Evolutionary conservation across 345 rosid genomes (phyloP), one percentile per base, ranked within the genome.

Genomic region (Citrus medica): DNA sequence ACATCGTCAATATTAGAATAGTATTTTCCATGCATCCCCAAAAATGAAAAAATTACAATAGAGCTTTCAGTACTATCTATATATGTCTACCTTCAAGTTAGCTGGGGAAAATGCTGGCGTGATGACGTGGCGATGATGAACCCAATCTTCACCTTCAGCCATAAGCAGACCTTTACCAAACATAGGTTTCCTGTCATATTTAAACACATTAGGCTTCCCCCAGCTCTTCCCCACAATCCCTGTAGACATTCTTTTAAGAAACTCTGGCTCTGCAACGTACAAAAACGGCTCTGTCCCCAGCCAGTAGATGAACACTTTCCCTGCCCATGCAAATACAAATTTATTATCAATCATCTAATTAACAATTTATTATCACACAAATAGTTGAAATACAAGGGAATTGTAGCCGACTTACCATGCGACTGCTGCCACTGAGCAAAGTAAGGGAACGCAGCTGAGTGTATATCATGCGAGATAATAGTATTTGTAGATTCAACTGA

Each of bases 71-170:
- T 46, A 13, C 51, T 12, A 5, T 46, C 51, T 46, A 46, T 46
- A 13, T 12, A 46, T 46, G 51, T 46, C 51, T 53, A 92, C 97
- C 98, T 92, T 94, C 67, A 96, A 84, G 89, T 92, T 92, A 80
- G 88, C 22, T 2, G 92, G 94, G 35, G 97, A 80, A 77, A 94
- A 93, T 24, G 98, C 97, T 2, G 99, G 98, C 71, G 95, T 92
- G 46, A 92, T 90, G 65, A 92, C 83, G 66, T 92, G 99, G 70
- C 98, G 95, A 81, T 90, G 99, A 9, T 89, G 97, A 78, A 91
- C 89, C 99, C 99, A 92, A 1, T 91, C 95, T 27, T 94, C 93
- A 3, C 97, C 98, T 85, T 94, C 98, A 60, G 88, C 97, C 98
- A 92, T 96, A 17, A 88, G 70, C 80, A 94, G 79, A 37, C 99